phyloP scores from a whole-genome alignment of 331 rosid species.

The Quercus phellos region DNA sequence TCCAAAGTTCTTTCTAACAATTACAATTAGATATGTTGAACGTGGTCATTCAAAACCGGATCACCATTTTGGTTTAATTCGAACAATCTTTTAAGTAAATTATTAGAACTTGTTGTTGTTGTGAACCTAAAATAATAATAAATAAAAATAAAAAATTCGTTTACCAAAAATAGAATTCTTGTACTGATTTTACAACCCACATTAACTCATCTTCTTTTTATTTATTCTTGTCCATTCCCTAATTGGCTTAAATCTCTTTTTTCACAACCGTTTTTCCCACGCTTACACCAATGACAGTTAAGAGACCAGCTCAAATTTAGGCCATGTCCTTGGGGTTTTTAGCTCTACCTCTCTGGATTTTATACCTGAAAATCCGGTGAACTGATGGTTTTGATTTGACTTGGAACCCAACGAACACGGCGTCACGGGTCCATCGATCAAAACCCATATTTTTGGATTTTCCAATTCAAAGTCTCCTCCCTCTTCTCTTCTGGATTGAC shows the following conservation, averaged over 20 bases:
- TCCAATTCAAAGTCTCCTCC: conserved; percentile 22
- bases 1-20: too few species aligned
- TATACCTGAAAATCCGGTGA: conserved; percentile 23
- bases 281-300: conserved; percentile 31
- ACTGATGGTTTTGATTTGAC: conserved; percentile 42
- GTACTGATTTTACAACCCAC: too few species aligned
- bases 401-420: conserved; percentile 26
- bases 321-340: conserved; percentile 15
- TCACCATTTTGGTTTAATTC: too few species aligned
- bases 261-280: conserved; percentile 45
- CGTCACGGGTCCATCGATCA: conserved; percentile 38
- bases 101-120: too few species aligned
- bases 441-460: conserved; percentile 29
- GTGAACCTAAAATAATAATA: too few species aligned
- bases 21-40: too few species aligned
- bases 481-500: conserved; percentile 10
- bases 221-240: conserved; percentile 6
- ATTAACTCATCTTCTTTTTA: neutral
- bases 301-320: conserved; percentile 38
- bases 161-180: too few species aligned
- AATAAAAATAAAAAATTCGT: too few species aligned
- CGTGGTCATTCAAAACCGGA: too few species aligned
- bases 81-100: too few species aligned
- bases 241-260: conserved; percentile 22
- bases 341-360: conserved; percentile 16